Evolutionary conservation across 176 grass and related monocot species (phyloP).

Genomic region (Oryza officinalis): DNA sequence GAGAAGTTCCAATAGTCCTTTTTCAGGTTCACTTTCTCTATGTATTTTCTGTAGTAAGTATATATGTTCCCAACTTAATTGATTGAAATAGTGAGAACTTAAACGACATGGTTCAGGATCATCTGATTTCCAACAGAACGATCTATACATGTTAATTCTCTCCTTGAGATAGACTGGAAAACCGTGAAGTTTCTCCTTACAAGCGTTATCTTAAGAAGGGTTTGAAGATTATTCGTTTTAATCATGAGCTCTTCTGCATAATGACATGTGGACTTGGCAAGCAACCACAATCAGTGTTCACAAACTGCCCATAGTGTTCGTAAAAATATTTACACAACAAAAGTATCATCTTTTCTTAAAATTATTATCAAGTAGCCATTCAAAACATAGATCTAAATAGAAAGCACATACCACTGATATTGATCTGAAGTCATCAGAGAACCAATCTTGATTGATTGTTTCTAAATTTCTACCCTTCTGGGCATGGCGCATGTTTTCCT

Average conservation of each 20-base stretch:
- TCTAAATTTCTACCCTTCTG: not conserved
- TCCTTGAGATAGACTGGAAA: not conserved
- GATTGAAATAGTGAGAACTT: not conserved
- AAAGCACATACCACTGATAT: not conserved
- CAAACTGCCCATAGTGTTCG: not conserved
- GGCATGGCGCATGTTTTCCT: conserved; percentile 2
- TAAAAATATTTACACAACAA: not conserved
- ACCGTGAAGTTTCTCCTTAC: not conserved
- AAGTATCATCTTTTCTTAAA: not conserved
- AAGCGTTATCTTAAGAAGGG: not conserved
- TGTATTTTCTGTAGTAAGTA: not conserved
- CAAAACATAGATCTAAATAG: not conserved
- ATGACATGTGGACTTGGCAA: not conserved
- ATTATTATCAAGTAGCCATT: not conserved
- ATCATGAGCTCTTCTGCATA: not conserved
- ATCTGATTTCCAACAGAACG: not conserved
- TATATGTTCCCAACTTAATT: not conserved
- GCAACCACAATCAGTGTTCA: not conserved
- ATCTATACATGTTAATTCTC: not conserved
- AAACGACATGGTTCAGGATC: not conserved
- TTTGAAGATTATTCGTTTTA: not conserved
- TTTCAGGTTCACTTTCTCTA: not conserved
- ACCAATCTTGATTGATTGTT: not conserved
- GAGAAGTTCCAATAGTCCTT: not conserved
- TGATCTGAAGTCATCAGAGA: not conserved